Evolutionary conservation across 225 moss, liverwort and hornwort genomes (phyloP).

Genomic region (Physcomitrium patens): DNA sequence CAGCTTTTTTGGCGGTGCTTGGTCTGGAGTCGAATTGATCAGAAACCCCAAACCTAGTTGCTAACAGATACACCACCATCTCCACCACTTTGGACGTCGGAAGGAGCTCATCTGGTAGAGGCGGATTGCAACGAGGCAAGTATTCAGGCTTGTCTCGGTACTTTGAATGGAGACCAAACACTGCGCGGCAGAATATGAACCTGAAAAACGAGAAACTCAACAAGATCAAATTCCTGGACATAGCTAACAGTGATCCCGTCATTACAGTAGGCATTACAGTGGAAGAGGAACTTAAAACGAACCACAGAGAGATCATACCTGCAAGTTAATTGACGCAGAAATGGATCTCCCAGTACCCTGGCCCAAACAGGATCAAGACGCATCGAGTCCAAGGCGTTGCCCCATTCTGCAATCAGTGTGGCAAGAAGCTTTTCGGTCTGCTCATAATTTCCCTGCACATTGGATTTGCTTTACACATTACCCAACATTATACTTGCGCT

Average conservation of each 20-base stretch:
- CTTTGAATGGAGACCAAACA: slow-evolving; percentile 69
- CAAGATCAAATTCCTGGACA: slow-evolving; percentile 25
- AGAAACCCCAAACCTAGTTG: slow-evolving; percentile 68
- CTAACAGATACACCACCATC: slow-evolving; percentile 75
- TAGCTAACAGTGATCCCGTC: slow-evolving; percentile 17
- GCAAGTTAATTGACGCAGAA: slow-evolving; percentile 63
- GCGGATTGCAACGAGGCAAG: slow-evolving; percentile 78
- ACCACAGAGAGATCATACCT: slow-evolving; percentile 40
- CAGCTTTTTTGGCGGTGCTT: slow-evolving; percentile 34
- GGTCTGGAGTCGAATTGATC: slow-evolving; percentile 75
- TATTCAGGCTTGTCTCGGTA: slow-evolving; percentile 71
- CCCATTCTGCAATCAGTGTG: slow-evolving; percentile 60
- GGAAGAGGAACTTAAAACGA: not conserved
- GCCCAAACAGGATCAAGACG: slow-evolving; percentile 55
- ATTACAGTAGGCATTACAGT: not conserved
- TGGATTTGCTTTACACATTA: slow-evolving; percentile 7
- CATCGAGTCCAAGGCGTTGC: slow-evolving; percentile 52
- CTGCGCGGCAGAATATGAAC: slow-evolving; percentile 91
- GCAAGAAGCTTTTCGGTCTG: slow-evolving; percentile 74
- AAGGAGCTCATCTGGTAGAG: slow-evolving; percentile 76
- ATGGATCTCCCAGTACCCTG: slow-evolving; percentile 60
- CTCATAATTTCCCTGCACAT: slow-evolving; percentile 73
- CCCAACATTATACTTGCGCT: slow-evolving; percentile 19
- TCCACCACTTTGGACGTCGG: slow-evolving; percentile 78
- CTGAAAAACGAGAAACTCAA: slow-evolving; percentile 50